Conservation (phyloP, 148 eudicot genomes). For the Nepenthes mirabilis region DNA sequence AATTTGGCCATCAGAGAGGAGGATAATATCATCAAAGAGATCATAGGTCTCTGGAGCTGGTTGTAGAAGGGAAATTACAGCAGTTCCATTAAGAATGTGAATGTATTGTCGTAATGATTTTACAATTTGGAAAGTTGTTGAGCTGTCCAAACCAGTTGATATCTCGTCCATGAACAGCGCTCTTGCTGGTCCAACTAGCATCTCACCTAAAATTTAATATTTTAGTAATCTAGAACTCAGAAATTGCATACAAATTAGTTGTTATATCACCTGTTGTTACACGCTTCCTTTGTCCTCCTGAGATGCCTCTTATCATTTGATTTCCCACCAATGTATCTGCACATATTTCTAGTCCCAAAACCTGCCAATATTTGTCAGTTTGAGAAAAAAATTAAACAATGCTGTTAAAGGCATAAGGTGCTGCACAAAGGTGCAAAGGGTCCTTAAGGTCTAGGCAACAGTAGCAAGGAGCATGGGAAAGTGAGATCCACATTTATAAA, state of each 20-base stretch:
- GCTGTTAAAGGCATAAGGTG: no score
- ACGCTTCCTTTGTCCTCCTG: slow-evolving; percentile 11
- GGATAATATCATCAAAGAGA: slow-evolving; percentile 24
- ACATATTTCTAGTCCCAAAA: slow-evolving; percentile 20
- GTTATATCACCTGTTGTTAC: slow-evolving; percentile 13
- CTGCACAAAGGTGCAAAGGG: no score
- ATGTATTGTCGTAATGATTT: slow-evolving; percentile 16
- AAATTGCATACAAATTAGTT: not conserved
- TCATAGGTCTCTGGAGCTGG: slow-evolving; percentile 26
- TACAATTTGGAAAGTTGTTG: slow-evolving; percentile 24
- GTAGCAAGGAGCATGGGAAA: no score
- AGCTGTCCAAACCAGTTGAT: slow-evolving; percentile 28
- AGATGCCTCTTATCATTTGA: slow-evolving; percentile 3
- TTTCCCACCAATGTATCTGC: slow-evolving; percentile 10
- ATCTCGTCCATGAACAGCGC: slow-evolving; percentile 29
- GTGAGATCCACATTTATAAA: no score
- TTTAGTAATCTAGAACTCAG: not conserved
- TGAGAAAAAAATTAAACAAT: no score
- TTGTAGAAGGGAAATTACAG: slow-evolving; percentile 21
- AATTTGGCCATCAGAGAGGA: slow-evolving; percentile 8
- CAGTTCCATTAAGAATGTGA: slow-evolving; percentile 20
- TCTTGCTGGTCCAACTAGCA: slow-evolving; percentile 22
- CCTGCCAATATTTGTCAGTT: no score
- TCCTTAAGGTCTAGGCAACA: no score
- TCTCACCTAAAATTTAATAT: no score